phyloP scores from a whole-genome alignment of 2,329 filamentous ascomycete species.

The Pseudogymnoascus sp. region DNA sequence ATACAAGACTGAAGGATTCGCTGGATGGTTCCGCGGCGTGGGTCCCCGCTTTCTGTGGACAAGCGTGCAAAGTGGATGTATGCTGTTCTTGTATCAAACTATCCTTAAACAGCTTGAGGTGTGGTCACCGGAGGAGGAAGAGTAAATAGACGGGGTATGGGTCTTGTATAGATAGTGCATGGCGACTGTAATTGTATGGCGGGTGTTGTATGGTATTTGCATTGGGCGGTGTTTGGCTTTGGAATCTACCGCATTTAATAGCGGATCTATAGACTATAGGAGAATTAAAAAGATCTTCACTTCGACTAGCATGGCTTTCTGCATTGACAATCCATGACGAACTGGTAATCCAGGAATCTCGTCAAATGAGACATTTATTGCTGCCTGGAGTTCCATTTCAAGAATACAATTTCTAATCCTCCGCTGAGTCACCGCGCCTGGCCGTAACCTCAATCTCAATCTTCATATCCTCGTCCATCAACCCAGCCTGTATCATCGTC shows the following conservation, averaged over 20 bases:
- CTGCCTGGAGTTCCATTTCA: not conserved
- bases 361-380: not conserved
- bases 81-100: conserved; percentile 91
- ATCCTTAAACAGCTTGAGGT: conserved; percentile 67
- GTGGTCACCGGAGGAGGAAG: conserved; percentile 22
- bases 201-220: conserved; percentile 8
- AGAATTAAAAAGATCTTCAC: conserved; percentile 5
- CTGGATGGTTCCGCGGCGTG: conserved; percentile 89
- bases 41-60: conserved; percentile 93
- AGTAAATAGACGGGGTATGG: not conserved
- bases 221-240: conserved; percentile 8
- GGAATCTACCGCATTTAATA: conserved; percentile 1
- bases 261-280: conserved; percentile 9
- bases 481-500: conserved; percentile 42
- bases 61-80: conserved; percentile 90
- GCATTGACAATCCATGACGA: not conserved
- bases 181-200: not conserved
- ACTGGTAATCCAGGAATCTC: not conserved
- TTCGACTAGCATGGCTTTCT: not conserved
- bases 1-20: conserved; percentile 79
- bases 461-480: conserved; percentile 43
- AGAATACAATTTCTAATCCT: not conserved
- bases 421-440: conserved; percentile 7
- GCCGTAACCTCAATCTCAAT: conserved; percentile 26
- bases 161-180: conserved; percentile 8